Evolutionary conservation across 306 rosid species (phyloP).

Genomic region (Casuarina equisetifolia): DNA sequence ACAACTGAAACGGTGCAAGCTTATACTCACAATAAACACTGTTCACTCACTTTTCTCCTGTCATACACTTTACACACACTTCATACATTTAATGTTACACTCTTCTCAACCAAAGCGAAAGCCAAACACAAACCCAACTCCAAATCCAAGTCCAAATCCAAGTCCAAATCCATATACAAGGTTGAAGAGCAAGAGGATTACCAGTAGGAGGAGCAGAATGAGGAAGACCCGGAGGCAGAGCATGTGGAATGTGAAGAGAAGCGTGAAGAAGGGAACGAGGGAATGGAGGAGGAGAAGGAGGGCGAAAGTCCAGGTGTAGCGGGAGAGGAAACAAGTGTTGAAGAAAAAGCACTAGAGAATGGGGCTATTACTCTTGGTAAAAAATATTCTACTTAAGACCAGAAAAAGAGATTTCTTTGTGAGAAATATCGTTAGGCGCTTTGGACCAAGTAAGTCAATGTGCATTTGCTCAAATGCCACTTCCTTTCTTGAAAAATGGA

Average conservation of each 20-base stretch:
- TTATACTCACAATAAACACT: too few species aligned
- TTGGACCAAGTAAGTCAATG: background rate
- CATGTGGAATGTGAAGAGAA: background rate
- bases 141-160: background rate
- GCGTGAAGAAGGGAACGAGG: too few species aligned
- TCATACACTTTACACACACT: too few species aligned
- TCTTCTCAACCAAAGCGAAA: too few species aligned
- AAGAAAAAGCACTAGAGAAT: background rate
- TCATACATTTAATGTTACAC: too few species aligned
- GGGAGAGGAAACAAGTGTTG: background rate
- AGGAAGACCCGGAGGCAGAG: background rate
- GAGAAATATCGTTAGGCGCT: background rate
- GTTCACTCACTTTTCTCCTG: too few species aligned
- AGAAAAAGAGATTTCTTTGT: background rate
- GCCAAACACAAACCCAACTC: background rate
- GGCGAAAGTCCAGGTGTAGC: conserved; percentile 6
- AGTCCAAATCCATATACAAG: background rate
- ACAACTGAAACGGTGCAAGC: too few species aligned
- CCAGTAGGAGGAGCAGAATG: background rate
- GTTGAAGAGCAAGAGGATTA: background rate
- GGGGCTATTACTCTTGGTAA: background rate
- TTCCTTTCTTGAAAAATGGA: background rate
- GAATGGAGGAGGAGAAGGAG: background rate
- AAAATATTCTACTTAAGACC: background rate
- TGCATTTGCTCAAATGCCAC: background rate